phyloP scores from a whole-genome alignment of 371 early-diverging fungal genomes.

The Coemansia sp. region DNA sequence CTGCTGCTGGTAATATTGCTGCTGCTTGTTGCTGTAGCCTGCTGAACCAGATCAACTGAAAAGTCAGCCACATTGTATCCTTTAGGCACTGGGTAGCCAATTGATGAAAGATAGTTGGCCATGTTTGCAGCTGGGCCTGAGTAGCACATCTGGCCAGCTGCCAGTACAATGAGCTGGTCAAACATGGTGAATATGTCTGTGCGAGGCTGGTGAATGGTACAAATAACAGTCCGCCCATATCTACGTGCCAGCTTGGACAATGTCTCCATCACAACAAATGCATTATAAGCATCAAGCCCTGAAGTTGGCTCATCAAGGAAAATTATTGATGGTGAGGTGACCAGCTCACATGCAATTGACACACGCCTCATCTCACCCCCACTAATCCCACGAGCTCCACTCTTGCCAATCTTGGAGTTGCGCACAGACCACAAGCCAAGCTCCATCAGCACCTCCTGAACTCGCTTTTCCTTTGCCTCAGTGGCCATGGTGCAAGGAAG shows the following conservation, averaged over 20 bases:
- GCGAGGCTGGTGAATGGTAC: slow-evolving; percentile 96
- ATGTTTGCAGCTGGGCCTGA: slow-evolving; percentile 65
- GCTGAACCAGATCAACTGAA: slow-evolving; percentile 73
- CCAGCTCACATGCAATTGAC: slow-evolving; percentile 86
- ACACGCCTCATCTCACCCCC: slow-evolving; percentile 95
- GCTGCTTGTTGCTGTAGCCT: slow-evolving; percentile 44
- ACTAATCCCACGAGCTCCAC: slow-evolving; percentile 73
- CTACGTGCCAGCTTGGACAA: slow-evolving; percentile 78
- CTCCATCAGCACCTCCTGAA: slow-evolving; percentile 57
- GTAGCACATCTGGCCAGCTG: slow-evolving; percentile 79
- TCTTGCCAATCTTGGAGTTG: slow-evolving; percentile 66
- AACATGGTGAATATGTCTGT: slow-evolving; percentile 88
- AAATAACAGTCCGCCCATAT: slow-evolving; percentile 84
- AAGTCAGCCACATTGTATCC: slow-evolving; percentile 95
- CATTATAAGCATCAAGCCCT: slow-evolving; percentile 92
- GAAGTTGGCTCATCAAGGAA: slow-evolving; percentile 90
- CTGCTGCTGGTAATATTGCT: slow-evolving; percentile 23
- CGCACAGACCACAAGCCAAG: slow-evolving; percentile 66
- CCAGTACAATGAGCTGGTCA: slow-evolving; percentile 83
- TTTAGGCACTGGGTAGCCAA: slow-evolving; percentile 80
- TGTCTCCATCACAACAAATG: slow-evolving; percentile 84
- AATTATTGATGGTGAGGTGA: slow-evolving; percentile 77
- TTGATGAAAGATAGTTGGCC: slow-evolving; percentile 61
- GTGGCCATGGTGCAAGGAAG: slow-evolving; percentile 56
- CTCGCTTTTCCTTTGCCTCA: slow-evolving; percentile 62